Conservation (phyloP, 2,329 filamentous ascomycete genomes). For the Aspergillus latus region DNA sequence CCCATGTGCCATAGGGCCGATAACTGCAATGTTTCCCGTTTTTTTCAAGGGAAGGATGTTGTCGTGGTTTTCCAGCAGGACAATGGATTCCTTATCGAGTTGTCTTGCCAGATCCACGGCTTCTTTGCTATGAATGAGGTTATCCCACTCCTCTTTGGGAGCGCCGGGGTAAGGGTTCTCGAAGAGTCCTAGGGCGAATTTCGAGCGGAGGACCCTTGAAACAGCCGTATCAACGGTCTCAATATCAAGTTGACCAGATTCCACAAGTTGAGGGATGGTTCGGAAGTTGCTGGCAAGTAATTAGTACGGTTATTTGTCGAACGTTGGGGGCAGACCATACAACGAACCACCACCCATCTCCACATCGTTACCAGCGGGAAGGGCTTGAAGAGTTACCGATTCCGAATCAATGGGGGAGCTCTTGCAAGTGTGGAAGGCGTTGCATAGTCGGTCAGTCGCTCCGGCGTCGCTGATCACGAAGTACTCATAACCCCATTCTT, state of each 20-base stretch:
- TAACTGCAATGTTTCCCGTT: conserved; percentile 67
- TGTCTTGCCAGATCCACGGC: conserved; percentile 60
- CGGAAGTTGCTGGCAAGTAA: conserved; percentile 55
- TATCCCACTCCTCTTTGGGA: conserved; percentile 54
- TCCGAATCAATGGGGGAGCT: conserved; percentile 62
- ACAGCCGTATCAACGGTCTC: conserved; percentile 66
- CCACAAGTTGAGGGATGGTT: conserved; percentile 64
- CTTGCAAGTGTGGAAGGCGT: conserved; percentile 63
- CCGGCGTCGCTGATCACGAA: conserved; percentile 67
- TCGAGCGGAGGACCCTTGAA: conserved; percentile 62
- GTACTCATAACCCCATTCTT: conserved; percentile 73
- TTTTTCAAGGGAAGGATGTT: conserved; percentile 58
- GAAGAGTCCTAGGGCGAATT: conserved; percentile 70
- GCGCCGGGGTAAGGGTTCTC: conserved; percentile 67
- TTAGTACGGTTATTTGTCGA: neutral
- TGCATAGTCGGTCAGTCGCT: conserved; percentile 67
- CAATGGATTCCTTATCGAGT: conserved; percentile 64
- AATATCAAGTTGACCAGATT: conserved; percentile 60
- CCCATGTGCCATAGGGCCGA: conserved; percentile 72
- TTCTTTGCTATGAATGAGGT: conserved; percentile 63
- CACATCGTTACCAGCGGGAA: conserved; percentile 68
- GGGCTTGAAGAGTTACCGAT: conserved; percentile 61
- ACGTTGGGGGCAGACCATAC: conserved; percentile 21
- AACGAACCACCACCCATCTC: conserved; percentile 77
- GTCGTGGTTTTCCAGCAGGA: conserved; percentile 61